These are phyloP conservation scores for Amauroascus niger DNA, from an alignment of 2,329 filamentous ascomycete species.

Conservation along the genomic window DNA sequence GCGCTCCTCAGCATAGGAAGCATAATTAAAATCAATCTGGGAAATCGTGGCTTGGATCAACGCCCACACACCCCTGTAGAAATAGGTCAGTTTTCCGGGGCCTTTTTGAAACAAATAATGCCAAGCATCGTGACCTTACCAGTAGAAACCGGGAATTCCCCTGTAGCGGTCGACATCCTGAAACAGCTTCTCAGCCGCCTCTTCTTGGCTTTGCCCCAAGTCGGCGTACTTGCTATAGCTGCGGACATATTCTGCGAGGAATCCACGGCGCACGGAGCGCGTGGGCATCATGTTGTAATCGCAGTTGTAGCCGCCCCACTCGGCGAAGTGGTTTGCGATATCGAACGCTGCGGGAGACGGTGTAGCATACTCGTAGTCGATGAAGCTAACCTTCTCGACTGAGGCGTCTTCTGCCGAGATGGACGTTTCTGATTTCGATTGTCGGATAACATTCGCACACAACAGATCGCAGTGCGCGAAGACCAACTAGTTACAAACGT, in stretches of 20 bases:
- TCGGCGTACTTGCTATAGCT: conserved; percentile 53
- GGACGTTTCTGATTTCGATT: conserved; percentile 38
- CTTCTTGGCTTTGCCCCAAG: conserved; percentile 41
- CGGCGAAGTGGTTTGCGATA: conserved; percentile 93
- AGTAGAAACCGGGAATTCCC: conserved; percentile 79
- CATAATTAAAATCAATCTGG: conserved; percentile 94
- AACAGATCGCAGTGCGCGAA: conserved; percentile 94
- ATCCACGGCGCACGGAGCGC: conserved; percentile 62
- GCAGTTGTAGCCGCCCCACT: conserved; percentile 96
- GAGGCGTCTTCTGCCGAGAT: conserved; percentile 27
- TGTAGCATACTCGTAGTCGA: conserved; percentile 97
- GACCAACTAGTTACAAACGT: conserved; percentile 53
- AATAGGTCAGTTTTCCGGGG: not conserved
- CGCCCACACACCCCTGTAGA: conserved; percentile 82
- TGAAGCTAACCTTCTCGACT: conserved; percentile 62
- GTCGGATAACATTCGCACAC: conserved; percentile 90
- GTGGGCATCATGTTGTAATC: conserved; percentile 78
- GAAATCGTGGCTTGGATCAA: conserved; percentile 90
- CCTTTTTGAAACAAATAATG: no score
- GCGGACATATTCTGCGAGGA: conserved; percentile 72
- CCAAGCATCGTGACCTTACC: conserved; percentile 30
- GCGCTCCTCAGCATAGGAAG: conserved; percentile 74
- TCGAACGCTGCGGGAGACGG: conserved; percentile 93
- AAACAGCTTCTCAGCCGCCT: conserved; percentile 59
- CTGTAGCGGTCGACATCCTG: conserved; percentile 78